Evolutionary conservation across 2,329 filamentous ascomycete species (phyloP), one percentile per base, ranked within the genome.

Genomic region (Nectriaceae sp.): DNA sequence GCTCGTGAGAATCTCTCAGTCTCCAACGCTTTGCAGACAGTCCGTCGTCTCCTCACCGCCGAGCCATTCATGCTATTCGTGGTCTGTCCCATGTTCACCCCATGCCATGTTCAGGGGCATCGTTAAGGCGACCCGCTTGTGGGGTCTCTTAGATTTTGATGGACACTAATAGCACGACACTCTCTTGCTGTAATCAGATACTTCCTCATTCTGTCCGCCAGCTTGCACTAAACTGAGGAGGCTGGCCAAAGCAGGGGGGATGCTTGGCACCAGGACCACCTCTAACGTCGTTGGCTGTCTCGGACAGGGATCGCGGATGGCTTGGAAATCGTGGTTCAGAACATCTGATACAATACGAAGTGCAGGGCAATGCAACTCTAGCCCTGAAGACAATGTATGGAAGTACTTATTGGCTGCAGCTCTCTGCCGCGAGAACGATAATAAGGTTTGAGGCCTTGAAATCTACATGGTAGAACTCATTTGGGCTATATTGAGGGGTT

Each of bases 171-270:
- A 44, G 26, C 31, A 36, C 33, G 16, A 8, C n/a, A 15, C 5
- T 36, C 8, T 6, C 33, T 29, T 42, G 19, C 38, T 29, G 29
- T n/a, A 13, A 20, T 10, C 19, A n/a, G 20, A 20, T 13, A 2
- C n/a, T 39, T 18, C n/a, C n/a, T n/a, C n/a, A 56, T 56, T 56
- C 18, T 42, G 40, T 54, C 42, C 11, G 21, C 20, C 6, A 2
- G 2, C 18, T 11, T 13, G 26, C 45, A 31, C 55, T 58, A 54
- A 59, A 59, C 43, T 54, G 46, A 47, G 55, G 55, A 52, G 55
- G 50, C 44, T 54, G 55, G 40, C 6, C 10, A 39, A 15, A 33
- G 36, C 19, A 44, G 40, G 56, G 49, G 54, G 43, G 24, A 21
- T 37, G 46, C 46, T 46, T 43, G n/a, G 36, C 29, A 13, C 37